These are phyloP conservation scores for Xylaria sp. DNA, from an alignment of 2,329 filamentous ascomycete genomes.

Conservation along the genomic window DNA sequence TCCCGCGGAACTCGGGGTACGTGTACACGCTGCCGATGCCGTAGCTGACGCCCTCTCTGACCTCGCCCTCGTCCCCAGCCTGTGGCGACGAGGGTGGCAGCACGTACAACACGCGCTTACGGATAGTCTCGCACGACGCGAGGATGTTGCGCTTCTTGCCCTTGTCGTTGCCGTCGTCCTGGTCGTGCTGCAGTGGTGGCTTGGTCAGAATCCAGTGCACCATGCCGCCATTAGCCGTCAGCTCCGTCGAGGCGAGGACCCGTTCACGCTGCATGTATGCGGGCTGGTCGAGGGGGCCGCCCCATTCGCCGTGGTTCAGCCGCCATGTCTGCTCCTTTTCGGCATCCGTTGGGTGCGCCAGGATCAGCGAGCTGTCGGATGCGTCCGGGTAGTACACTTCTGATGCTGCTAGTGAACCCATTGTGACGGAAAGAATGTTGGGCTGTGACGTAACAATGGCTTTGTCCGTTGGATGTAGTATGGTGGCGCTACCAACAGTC, in stretches of 20 bases:
- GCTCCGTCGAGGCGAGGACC: constrained; percentile 66
- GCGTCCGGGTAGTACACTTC: constrained; percentile 49
- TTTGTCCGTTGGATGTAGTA: neutral
- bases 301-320: constrained; percentile 68
- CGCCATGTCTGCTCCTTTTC: constrained; percentile 68
- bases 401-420: constrained; percentile 49
- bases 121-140: constrained; percentile 72
- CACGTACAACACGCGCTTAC: constrained; percentile 65
- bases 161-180: neutral
- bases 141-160: constrained; percentile 61
- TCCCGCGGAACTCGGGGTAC: constrained; percentile 71
- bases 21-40: constrained; percentile 87
- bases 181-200: neutral
- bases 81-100: constrained; percentile 24
- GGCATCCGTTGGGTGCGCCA: constrained; percentile 66
- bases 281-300: constrained; percentile 62
- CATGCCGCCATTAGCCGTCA: constrained; percentile 68
- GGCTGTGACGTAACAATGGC: neutral
- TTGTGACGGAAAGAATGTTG: constrained; percentile 34
- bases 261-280: constrained; percentile 70
- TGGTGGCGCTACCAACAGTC: neutral
- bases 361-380: constrained; percentile 54
- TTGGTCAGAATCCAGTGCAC: constrained; percentile 72
- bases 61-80: constrained; percentile 42
- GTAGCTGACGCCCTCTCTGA: constrained; percentile 71